phyloP scores from a whole-genome alignment of 2,329 filamentous ascomycete genomes.

The Cytospora piceicola region DNA sequence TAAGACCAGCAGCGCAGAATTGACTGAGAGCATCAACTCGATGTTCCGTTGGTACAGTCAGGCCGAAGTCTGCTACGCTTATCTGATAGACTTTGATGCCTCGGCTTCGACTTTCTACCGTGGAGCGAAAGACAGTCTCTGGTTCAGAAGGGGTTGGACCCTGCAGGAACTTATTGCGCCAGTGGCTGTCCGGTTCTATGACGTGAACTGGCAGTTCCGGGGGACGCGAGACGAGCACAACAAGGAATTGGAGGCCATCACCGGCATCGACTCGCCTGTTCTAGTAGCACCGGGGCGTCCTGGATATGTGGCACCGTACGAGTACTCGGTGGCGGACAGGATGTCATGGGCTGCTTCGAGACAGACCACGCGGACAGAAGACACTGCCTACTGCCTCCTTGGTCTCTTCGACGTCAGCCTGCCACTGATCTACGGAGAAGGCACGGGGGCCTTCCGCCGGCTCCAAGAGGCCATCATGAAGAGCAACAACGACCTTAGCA shows the following conservation, averaged over 20 bases:
- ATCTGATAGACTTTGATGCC: slow-evolving; percentile 4
- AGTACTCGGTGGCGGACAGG: slow-evolving; percentile 29
- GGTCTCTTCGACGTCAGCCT: slow-evolving; percentile 37
- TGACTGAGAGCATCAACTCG: slow-evolving; percentile 21
- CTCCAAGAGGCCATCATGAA: not conserved
- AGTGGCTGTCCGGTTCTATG: slow-evolving; percentile 28
- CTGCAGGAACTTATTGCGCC: slow-evolving; percentile 31
- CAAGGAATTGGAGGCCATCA: not conserved
- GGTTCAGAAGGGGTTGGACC: slow-evolving; percentile 19
- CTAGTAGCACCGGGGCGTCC: not conserved
- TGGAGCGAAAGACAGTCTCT: not conserved
- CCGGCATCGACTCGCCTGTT: slow-evolving; percentile 6
- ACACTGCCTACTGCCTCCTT: slow-evolving; percentile 36
- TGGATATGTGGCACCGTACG: not conserved
- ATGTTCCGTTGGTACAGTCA: slow-evolving; percentile 22
- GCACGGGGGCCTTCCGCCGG: slow-evolving; percentile 10
- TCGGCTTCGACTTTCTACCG: not conserved
- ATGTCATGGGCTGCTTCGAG: slow-evolving; percentile 37
- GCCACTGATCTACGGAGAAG: slow-evolving; percentile 39
- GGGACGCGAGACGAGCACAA: not conserved
- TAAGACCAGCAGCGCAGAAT: slow-evolving; percentile 10
- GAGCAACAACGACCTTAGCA: not conserved
- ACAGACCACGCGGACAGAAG: slow-evolving; percentile 33
- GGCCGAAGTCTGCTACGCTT: slow-evolving; percentile 9
- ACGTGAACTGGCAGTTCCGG: slow-evolving; percentile 16